These are phyloP conservation scores for Nigrograna mackinnonii DNA, from an alignment of 2,329 filamentous ascomycete species.

Conservation along the genomic window DNA sequence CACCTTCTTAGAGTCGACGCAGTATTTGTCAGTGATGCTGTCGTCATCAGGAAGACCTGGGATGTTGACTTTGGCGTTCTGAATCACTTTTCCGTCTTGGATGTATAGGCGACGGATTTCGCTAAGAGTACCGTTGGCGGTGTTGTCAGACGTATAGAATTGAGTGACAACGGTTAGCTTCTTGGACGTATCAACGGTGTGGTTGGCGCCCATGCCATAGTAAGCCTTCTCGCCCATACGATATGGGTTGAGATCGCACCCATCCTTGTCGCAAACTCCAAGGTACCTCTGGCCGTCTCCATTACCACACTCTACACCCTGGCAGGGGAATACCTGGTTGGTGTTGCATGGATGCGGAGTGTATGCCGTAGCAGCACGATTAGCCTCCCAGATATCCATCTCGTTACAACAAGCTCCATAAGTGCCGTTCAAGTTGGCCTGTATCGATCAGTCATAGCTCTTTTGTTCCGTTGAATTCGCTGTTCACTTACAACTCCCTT, in stretches of 20 bases:
- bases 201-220: conserved; percentile 58
- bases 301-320: conserved; percentile 40
- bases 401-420: conserved; percentile 66
- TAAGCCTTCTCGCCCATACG: conserved; percentile 64
- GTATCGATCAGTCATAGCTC: not conserved
- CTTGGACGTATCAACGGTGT: conserved; percentile 39
- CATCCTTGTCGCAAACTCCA: conserved; percentile 66
- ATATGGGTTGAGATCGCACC: conserved; percentile 63
- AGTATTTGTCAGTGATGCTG: conserved; percentile 59
- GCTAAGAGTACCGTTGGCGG: conserved; percentile 41
- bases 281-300: conserved; percentile 58
- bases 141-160: conserved; percentile 39
- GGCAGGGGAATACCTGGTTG: conserved; percentile 53
- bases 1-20: conserved; percentile 54
- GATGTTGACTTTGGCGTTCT: conserved; percentile 42
- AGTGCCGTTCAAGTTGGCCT: conserved; percentile 34
- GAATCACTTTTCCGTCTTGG: conserved; percentile 48
- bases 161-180: conserved; percentile 51
- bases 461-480: too few species aligned
- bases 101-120: conserved; percentile 49
- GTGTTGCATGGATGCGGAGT: conserved; percentile 65
- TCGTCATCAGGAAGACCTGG: conserved; percentile 48
- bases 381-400: conserved; percentile 71
- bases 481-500: conserved; percentile 40
- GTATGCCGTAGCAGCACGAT: conserved; percentile 61